Evolutionary conservation across 2,329 filamentous ascomycete species (phyloP).

Genomic region (Pseudocercospora vitis): DNA sequence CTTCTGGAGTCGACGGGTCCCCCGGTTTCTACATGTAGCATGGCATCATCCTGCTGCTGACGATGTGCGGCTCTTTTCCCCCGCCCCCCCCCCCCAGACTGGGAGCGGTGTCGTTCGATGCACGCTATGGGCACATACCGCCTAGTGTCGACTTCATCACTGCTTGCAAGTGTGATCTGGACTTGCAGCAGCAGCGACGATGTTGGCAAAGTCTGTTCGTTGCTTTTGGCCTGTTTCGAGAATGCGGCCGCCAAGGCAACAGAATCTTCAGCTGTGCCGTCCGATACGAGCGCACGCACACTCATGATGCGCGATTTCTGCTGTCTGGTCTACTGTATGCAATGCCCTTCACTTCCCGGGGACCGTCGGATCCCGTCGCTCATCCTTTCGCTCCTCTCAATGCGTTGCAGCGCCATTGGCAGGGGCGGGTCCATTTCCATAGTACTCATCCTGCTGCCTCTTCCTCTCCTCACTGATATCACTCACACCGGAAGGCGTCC

Average conservation of each 20-base stretch:
- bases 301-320: no score
- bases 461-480: slow-evolving; percentile 32
- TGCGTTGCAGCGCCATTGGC: not conserved
- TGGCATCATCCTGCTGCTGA: slow-evolving; percentile 3
- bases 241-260: not conserved
- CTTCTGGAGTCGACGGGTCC: not conserved
- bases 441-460: slow-evolving; percentile 39
- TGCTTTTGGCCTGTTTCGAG: not conserved
- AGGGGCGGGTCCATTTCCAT: slow-evolving; percentile 27
- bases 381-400: no score
- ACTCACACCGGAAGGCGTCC: slow-evolving; percentile 29
- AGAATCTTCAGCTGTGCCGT: not conserved
- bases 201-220: slow-evolving; percentile 1
- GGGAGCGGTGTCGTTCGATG: not conserved
- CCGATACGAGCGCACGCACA: not conserved
- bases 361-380: no score
- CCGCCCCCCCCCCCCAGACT: no score
- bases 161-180: no score
- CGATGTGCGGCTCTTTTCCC: not conserved
- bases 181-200: not conserved
- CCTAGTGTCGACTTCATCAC: slow-evolving; percentile 2
- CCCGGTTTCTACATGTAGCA: not conserved
- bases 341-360: no score
- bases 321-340: no score
- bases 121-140: no score